Evolutionary conservation across 306 rosid species (phyloP), one percentile per base, ranked within the genome.

Genomic region (Sicyos baderoa): DNA sequence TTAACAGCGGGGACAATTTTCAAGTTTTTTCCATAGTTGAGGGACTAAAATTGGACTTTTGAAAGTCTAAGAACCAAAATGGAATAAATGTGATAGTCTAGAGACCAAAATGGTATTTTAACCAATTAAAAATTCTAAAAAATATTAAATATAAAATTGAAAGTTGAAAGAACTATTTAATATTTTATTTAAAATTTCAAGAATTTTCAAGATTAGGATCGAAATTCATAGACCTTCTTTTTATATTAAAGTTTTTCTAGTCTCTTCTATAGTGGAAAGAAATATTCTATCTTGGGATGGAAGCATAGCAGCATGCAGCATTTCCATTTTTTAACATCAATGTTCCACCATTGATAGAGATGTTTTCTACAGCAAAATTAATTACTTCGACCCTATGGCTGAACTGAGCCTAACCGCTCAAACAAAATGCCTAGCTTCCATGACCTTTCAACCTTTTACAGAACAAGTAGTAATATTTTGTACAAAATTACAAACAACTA

Each of bases 371-470:
- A 49, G 25, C 56, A 67, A 67, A 48, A 66, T 22, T 9, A 66
- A 14, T 45, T 45, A 22, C 51, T 19, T 62, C 16, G 23, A 62
- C 23, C 49, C 22, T 44, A 13, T 11, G 25, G 5, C 54, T 44
- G 35, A 44, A 44, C 18, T 48, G 71, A 65, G 18, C 40, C 40
- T 47, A 23, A 23, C 55, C 22, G 22, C 72, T 67, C 44, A 67
- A 8, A 49, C 72, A 66, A 47, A 66, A 66, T 66, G 42, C 55
- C 19, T 66, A 47, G 7, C 37, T 45, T 67, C 57, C 71, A 66
- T 66, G 18, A 8, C 44, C 57, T 48, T 49, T 44, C 23, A 21
- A 23, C 57, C 23, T 47, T 49, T 15, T 16, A 22, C 16, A 67
- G 23, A 48, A 7, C 29, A 65, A 7, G 57, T 48, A 6, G 10